Conservation (phyloP, 208 protist genomes). For the Tritrichomonas musculus region DNA sequence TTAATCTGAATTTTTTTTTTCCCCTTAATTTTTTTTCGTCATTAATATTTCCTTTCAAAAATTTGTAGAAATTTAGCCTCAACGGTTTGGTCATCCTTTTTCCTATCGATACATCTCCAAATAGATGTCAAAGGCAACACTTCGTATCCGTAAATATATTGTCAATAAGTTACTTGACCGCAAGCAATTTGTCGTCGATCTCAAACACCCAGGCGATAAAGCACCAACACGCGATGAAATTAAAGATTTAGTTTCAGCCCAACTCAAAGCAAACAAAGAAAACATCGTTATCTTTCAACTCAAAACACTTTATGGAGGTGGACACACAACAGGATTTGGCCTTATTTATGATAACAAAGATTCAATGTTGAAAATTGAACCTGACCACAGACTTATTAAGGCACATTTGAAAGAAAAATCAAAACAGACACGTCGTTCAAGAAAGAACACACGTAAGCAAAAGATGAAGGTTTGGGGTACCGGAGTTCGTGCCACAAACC, state of each 20-base stretch:
- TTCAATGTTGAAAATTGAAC: conserved; percentile 83
- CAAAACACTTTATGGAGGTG: conserved; percentile 95
- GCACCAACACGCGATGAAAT: background rate
- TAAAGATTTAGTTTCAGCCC: background rate
- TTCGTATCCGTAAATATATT: background rate
- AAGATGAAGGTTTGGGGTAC: conserved; percentile 22
- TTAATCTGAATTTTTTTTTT: no score
- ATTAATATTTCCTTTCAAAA: no score
- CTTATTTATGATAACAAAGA: conserved; percentile 94
- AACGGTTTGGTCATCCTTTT: no score
- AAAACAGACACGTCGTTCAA: background rate
- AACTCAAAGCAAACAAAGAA: background rate
- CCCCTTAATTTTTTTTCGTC: no score
- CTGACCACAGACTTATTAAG: conserved; percentile 85
- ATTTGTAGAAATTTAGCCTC: no score
- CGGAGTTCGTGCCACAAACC: background rate
- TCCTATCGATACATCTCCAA: no score
- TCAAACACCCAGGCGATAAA: background rate
- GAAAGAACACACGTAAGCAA: background rate
- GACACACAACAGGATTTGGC: conserved; percentile 93
- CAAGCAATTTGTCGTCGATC: conserved; percentile 1
- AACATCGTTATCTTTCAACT: conserved; percentile 88
- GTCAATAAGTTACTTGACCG: background rate
- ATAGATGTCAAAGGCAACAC: background rate
- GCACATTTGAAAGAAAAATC: background rate